Percentiles rank a stretch among this genome's conserved stretches.
phyloP scores from a whole-genome alignment of 768 basidiomycete species.

The Leucogyrophana mollusca region DNA sequence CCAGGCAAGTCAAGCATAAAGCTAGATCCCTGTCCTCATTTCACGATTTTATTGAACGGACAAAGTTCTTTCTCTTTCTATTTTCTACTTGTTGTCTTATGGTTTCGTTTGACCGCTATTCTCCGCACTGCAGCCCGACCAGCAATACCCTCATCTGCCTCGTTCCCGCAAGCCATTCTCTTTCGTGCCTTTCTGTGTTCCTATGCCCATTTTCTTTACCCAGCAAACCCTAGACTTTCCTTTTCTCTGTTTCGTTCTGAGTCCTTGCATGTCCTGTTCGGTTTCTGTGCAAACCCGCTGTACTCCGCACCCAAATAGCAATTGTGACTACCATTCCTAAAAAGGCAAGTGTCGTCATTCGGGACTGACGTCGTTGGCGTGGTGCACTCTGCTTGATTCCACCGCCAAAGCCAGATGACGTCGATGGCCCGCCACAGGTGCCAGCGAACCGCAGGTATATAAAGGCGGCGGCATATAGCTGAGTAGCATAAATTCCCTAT shows the following conservation, averaged over 20 bases:
- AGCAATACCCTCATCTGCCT: too few relatives aligned
- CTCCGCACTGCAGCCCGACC: too few relatives aligned
- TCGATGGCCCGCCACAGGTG: neutral
- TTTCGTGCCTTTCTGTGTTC: neutral
- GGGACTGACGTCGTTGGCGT: constrained; percentile 2
- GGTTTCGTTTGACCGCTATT: too few relatives aligned
- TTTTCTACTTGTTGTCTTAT: too few relatives aligned
- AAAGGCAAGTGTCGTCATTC: constrained; percentile 7
- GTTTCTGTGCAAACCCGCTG: neutral
- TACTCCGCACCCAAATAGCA: neutral
- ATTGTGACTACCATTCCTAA: neutral
- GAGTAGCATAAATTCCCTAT: neutral
- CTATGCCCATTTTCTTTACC: neutral
- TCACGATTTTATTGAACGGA: neutral
- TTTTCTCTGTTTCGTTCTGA: neutral
- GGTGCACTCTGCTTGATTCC: neutral
- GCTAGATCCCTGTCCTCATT: neutral
- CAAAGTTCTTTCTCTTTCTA: neutral
- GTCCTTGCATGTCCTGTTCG: neutral
- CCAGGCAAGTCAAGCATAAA: constrained; percentile 25
- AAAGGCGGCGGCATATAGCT: neutral
- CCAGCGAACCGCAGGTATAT: neutral
- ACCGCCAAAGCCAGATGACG: constrained; percentile 5
- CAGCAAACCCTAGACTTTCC: neutral
- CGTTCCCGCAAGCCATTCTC: too few relatives aligned